Evolutionary conservation across 371 early-diverging fungal species (phyloP).

Genomic region (Mortierella sp.): DNA sequence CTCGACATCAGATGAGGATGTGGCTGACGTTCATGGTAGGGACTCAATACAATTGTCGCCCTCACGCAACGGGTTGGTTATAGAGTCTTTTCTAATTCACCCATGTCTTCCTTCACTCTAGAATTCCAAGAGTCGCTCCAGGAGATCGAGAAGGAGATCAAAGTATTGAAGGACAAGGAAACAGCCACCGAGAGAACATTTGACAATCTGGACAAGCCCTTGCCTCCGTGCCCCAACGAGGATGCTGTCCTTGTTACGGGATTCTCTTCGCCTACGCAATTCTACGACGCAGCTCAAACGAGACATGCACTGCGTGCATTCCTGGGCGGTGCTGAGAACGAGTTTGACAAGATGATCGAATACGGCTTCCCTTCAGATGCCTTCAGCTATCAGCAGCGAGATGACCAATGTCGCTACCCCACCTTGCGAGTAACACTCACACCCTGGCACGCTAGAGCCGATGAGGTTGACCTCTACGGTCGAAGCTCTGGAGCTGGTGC

Average conservation of each 20-base stretch:
- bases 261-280: slow-evolving; percentile 41
- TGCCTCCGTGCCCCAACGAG: not conserved
- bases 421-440: slow-evolving; percentile 49
- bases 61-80: too few relatives aligned
- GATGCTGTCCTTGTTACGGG: slow-evolving; percentile 19
- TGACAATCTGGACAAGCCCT: not conserved
- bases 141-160: too few relatives aligned
- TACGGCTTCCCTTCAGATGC: slow-evolving; percentile 40
- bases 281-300: slow-evolving; percentile 31
- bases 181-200: not conserved
- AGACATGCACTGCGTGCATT: slow-evolving; percentile 29
- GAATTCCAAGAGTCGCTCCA: too few relatives aligned
- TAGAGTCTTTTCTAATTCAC: too few relatives aligned
- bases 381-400: not conserved
- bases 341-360: slow-evolving; percentile 49
- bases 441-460: slow-evolving; percentile 50
- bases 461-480: slow-evolving; percentile 41
- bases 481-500: not conserved
- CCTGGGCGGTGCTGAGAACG: slow-evolving; percentile 6
- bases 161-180: too few relatives aligned
- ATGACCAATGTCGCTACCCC: slow-evolving; percentile 14
- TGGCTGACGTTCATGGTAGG: slow-evolving; percentile 4
- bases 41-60: not conserved
- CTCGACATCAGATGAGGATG: not conserved
- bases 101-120: too few relatives aligned